These are phyloP conservation scores for Cyberlindnera mississippiensis DNA, from an alignment of 805 yeast genomes.

Conservation along the genomic window DNA sequence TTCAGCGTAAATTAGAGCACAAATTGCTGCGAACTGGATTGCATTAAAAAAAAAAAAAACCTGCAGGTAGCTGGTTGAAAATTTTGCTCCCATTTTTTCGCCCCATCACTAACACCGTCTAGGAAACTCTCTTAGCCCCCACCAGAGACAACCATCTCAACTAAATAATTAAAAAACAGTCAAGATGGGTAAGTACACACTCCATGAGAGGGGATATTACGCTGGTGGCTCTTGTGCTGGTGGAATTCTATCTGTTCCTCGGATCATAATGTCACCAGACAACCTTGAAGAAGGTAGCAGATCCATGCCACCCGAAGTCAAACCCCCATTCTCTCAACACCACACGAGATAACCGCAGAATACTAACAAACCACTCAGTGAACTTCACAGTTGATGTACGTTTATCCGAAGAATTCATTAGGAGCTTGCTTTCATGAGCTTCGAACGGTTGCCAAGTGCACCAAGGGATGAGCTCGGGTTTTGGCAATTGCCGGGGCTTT, in stretches of 20 bases:
- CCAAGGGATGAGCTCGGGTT: too few relatives aligned
- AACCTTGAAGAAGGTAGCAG: too few relatives aligned
- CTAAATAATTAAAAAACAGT: conserved; percentile 16
- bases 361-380: conserved; percentile 33
- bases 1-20: too few relatives aligned
- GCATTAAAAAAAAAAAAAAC: conserved; percentile 6
- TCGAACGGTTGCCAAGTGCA: too few relatives aligned
- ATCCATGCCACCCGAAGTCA: neutral
- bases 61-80: conserved; percentile 9
- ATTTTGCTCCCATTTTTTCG: conserved; percentile 11
- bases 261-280: too few relatives aligned
- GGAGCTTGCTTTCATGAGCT: too few relatives aligned
- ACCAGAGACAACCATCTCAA: conserved; percentile 16
- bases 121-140: neutral
- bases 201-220: neutral
- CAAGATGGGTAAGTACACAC: conserved; percentile 28
- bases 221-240: neutral
- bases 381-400: conserved; percentile 55
- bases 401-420: neutral
- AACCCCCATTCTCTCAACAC: neutral
- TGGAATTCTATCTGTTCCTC: neutral
- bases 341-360: neutral
- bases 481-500: too few relatives aligned
- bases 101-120: conserved; percentile 2
- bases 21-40: too few relatives aligned